Conservation (phyloP, 306 rosid species). For the Erythrophleum fordii region DNA sequence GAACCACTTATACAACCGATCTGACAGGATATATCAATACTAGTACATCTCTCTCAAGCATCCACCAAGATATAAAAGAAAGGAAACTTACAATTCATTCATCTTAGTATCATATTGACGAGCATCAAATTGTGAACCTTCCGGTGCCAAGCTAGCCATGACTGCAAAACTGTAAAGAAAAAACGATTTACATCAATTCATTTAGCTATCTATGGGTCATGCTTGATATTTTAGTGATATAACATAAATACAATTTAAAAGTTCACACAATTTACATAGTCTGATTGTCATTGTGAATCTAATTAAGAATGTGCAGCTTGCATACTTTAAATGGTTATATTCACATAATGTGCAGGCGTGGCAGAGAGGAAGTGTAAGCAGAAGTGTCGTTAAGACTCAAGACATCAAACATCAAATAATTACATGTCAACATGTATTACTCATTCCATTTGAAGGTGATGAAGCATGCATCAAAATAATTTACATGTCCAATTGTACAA, state of each 20-base stretch:
- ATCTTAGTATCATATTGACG: constrained; percentile 72
- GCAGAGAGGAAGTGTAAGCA: neutral
- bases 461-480: neutral
- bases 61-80: neutral
- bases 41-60: constrained; percentile 8
- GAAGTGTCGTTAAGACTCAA: neutral
- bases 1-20: neutral
- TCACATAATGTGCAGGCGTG: neutral
- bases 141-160: constrained; percentile 65
- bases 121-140: constrained; percentile 71
- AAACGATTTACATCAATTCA: neutral
- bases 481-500: neutral
- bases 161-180: constrained; percentile 38
- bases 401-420: neutral
- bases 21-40: neutral
- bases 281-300: neutral
- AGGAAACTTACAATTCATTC: constrained; percentile 62
- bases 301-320: neutral
- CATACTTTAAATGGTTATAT: neutral
- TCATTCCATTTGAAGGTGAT: neutral
- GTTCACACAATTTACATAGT: neutral
- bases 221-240: constrained; percentile 1
- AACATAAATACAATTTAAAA: neutral
- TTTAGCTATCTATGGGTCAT: neutral
- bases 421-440: neutral